Percentiles rank a stretch among this genome's conserved stretches.
Conservation (phyloP, 2,329 filamentous ascomycete genomes). For the Tolypocladium nubicola region DNA sequence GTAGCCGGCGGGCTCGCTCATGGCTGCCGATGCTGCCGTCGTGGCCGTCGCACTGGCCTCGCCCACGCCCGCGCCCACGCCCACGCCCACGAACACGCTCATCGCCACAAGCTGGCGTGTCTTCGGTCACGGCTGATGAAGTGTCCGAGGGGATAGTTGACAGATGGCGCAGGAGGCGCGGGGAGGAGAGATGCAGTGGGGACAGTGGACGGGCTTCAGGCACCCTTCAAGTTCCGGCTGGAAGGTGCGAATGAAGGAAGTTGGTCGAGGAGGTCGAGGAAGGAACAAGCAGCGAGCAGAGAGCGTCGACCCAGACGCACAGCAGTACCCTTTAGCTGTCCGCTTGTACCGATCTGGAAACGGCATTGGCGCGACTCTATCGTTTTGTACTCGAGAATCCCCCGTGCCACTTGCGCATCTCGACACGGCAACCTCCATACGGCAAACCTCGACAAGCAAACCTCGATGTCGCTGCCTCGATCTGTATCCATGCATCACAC, state of each 20-base stretch:
- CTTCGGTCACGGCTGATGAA: not conserved
- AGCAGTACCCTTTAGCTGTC: not conserved
- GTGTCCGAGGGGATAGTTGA: not conserved
- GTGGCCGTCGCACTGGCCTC: not conserved
- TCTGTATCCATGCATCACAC: not conserved
- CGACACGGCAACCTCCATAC: not conserved
- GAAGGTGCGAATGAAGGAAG: too few species aligned
- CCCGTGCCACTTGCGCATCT: not conserved
- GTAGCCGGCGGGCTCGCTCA: constrained; percentile 3
- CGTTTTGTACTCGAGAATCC: not conserved
- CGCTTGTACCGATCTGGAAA: not conserved
- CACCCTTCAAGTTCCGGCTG: too few species aligned
- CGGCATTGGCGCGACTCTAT: not conserved
- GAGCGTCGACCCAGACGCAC: not conserved
- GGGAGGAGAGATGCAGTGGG: not conserved
- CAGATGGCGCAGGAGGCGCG: not conserved
- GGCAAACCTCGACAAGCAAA: not conserved
- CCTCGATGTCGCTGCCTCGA: not conserved
- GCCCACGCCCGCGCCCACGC: not conserved
- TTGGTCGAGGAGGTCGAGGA: too few species aligned
- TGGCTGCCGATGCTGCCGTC: not conserved
- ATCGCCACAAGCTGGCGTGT: not conserved
- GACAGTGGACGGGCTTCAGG: not conserved
- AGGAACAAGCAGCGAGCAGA: too few species aligned
- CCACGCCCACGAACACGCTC: not conserved